Evolutionary conservation across 495 filamentous ascomycete genomes (phyloP).

Genomic region (Neurospora sp.): DNA sequence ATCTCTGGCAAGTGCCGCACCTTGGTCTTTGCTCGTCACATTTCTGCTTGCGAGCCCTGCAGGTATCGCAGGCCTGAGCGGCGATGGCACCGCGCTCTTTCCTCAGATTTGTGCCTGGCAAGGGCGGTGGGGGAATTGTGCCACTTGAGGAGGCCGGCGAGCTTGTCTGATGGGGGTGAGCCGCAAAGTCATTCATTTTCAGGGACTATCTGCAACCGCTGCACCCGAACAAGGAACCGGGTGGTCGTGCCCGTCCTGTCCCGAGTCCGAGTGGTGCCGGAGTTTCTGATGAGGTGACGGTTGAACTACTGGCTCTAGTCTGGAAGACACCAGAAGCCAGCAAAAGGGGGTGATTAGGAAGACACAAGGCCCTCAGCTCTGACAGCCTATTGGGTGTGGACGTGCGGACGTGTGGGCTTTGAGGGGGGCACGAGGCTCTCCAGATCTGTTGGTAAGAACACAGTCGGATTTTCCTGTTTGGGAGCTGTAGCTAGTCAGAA

Average conservation of each 20-base stretch:
- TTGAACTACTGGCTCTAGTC: background rate
- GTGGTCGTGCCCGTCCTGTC: background rate
- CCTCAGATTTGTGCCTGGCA: conserved; percentile 12
- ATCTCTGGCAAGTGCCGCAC: conserved; percentile 49
- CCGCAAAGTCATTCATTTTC: background rate
- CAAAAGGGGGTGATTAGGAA: background rate
- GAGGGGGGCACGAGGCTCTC: background rate
- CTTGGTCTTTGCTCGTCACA: conserved; percentile 81
- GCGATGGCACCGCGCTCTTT: conserved; percentile 41
- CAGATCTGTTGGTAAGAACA: background rate
- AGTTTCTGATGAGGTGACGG: background rate
- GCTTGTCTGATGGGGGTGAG: background rate
- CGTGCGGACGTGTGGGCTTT: background rate
- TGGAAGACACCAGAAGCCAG: background rate
- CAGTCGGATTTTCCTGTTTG: background rate
- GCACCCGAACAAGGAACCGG: background rate
- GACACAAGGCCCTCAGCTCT: background rate
- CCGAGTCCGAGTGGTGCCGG: background rate
- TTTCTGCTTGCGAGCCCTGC: conserved; percentile 76
- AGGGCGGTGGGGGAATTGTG: background rate
- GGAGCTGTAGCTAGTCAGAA: background rate
- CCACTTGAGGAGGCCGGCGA: background rate
- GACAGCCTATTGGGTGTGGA: background rate
- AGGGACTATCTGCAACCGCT: background rate
- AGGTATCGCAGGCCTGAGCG: conserved; percentile 66